These are phyloP conservation scores for Mortierella sp. DNA, from an alignment of 371 early-diverging fungal genomes.

Conservation along the genomic window DNA sequence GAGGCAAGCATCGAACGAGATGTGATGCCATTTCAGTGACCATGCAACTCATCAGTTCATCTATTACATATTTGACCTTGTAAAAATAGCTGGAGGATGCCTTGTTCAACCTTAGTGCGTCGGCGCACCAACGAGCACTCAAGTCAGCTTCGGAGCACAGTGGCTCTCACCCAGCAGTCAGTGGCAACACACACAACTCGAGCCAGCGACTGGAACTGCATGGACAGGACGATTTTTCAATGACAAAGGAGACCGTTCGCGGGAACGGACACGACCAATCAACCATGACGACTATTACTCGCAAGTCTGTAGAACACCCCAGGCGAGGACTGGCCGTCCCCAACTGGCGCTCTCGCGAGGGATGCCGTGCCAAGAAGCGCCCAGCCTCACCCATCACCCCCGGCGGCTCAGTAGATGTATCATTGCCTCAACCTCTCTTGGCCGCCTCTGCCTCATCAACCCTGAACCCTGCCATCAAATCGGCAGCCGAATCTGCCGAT, in stretches of 20 bases:
- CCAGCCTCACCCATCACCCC: constrained; percentile 60
- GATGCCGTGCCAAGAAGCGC: constrained; percentile 58
- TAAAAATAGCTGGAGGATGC: constrained; percentile 58
- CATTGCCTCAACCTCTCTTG: constrained; percentile 25
- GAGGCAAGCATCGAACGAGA: neutral
- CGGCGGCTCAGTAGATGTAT: constrained; percentile 45
- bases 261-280: constrained; percentile 40
- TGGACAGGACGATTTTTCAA: constrained; percentile 27
- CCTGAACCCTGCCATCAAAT: neutral
- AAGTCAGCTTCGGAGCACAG: constrained; percentile 43
- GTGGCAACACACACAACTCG: constrained; percentile 12
- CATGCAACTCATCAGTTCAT: constrained; percentile 2
- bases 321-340: constrained; percentile 22
- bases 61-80: neutral
- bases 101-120: constrained; percentile 58
- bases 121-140: constrained; percentile 57
- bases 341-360: constrained; percentile 38
- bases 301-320: constrained; percentile 37
- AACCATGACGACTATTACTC: constrained; percentile 42
- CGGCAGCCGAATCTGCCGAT: constrained; percentile 9
- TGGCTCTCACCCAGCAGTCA: constrained; percentile 10
- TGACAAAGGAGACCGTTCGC: constrained; percentile 32
- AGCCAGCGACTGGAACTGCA: constrained; percentile 21
- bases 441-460: constrained; percentile 10
- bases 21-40: neutral